These are phyloP conservation scores for Metschnikowia similis DNA, from an alignment of 805 yeast species.

Conservation along the genomic window DNA sequence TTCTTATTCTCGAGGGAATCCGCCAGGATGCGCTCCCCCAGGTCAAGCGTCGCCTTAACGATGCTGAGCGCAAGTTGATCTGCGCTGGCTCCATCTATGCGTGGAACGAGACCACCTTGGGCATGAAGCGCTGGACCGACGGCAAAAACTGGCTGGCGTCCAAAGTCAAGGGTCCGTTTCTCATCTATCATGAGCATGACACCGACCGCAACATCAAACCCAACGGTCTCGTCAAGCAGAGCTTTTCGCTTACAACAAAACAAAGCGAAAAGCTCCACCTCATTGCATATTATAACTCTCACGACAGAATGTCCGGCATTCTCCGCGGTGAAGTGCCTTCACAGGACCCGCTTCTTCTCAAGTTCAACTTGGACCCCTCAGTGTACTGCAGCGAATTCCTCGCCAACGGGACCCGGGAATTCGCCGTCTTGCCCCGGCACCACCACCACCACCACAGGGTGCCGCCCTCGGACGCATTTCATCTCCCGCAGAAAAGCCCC, in stretches of 20 bases:
- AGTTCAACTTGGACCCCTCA: slow-evolving; percentile 18
- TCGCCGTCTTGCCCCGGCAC: slow-evolving; percentile 2
- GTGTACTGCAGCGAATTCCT: slow-evolving; percentile 10
- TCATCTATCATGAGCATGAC: slow-evolving; percentile 60
- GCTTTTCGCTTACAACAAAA: slow-evolving; percentile 53
- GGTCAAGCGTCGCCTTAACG: slow-evolving; percentile 55
- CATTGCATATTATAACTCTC: slow-evolving; percentile 44
- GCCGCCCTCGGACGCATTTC: background rate
- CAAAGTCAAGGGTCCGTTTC: slow-evolving; percentile 59
- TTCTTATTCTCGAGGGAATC: slow-evolving; percentile 62
- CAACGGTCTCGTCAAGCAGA: slow-evolving; percentile 61
- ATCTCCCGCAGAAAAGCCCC: background rate
- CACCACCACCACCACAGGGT: background rate
- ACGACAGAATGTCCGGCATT: slow-evolving; percentile 17
- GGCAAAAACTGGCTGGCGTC: slow-evolving; percentile 72
- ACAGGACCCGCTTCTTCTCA: slow-evolving; percentile 21
- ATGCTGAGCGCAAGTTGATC: slow-evolving; percentile 50
- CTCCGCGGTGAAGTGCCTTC: slow-evolving; percentile 18
- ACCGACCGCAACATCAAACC: slow-evolving; percentile 24
- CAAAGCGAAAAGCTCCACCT: slow-evolving; percentile 55
- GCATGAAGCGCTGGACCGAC: slow-evolving; percentile 77
- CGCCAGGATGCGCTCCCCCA: slow-evolving; percentile 52
- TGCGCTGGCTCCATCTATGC: slow-evolving; percentile 59
- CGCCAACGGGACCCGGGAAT: slow-evolving; percentile 3
- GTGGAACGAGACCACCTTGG: slow-evolving; percentile 70